phyloP scores from a whole-genome alignment of 2,329 filamentous ascomycete genomes.

The Epichloe scottii region DNA sequence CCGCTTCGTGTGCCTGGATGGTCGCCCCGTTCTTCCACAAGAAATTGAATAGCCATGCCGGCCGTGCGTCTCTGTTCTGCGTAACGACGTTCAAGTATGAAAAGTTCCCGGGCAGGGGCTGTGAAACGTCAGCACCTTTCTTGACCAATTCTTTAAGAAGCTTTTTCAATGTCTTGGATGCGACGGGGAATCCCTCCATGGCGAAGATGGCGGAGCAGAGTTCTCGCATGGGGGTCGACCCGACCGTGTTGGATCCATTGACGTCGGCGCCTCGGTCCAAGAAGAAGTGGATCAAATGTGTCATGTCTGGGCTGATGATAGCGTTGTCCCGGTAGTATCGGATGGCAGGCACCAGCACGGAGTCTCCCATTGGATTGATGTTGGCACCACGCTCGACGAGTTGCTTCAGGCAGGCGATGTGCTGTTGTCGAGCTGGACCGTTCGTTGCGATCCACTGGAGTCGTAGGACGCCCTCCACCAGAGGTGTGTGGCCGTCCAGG shows the following conservation, averaged over 20 bases:
- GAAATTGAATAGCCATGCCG: background rate
- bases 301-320: background rate
- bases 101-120: background rate
- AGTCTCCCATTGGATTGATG: background rate
- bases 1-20: background rate
- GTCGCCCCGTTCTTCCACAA: background rate
- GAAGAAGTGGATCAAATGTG: background rate
- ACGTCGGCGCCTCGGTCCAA: background rate
- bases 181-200: background rate
- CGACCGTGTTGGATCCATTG: background rate
- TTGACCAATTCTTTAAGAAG: background rate
- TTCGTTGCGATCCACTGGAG: background rate
- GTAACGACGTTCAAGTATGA: background rate
- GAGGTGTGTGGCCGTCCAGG: background rate
- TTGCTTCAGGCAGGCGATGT: background rate
- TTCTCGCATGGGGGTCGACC: background rate
- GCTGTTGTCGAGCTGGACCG: no score
- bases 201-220: background rate
- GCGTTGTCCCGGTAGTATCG: background rate
- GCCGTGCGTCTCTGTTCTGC: background rate
- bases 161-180: background rate
- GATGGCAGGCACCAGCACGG: background rate
- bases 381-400: background rate
- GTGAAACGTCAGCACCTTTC: background rate
- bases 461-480: background rate